phyloP scores from a whole-genome alignment of 2,329 filamentous ascomycete genomes.

The Pleoardoris graminearum region DNA sequence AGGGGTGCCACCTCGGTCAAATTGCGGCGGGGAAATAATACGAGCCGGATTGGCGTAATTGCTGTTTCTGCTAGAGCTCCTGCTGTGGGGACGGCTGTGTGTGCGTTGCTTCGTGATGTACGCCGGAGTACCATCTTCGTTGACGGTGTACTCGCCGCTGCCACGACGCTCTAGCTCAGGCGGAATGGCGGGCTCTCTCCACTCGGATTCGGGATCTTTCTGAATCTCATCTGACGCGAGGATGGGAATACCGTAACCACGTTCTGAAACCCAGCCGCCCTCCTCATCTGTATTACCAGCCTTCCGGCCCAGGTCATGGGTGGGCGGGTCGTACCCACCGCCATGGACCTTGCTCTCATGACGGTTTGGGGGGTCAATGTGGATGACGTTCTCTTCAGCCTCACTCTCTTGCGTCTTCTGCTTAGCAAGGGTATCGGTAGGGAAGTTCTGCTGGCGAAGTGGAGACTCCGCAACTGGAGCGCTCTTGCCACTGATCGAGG shows the following conservation, averaged over 20 bases:
- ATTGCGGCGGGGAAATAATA: constrained; percentile 43
- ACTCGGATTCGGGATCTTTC: constrained; percentile 70
- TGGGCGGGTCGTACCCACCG: constrained; percentile 57
- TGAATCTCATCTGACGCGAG: constrained; percentile 85
- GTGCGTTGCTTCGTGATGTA: constrained; percentile 58
- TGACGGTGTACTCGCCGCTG: constrained; percentile 56
- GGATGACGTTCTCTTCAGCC: constrained; percentile 67
- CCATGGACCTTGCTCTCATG: constrained; percentile 50
- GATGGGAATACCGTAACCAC: constrained; percentile 74
- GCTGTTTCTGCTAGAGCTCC: constrained; percentile 56
- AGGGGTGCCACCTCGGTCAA: constrained; percentile 64
- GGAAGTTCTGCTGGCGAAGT: constrained; percentile 55
- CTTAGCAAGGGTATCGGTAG: constrained; percentile 47
- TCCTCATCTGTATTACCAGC: constrained; percentile 51
- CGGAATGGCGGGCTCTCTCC: constrained; percentile 79
- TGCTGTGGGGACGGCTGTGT: constrained; percentile 57
- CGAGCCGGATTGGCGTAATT: constrained; percentile 58
- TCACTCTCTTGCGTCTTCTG: constrained; percentile 48
- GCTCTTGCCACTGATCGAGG: constrained; percentile 53
- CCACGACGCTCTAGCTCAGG: constrained; percentile 65
- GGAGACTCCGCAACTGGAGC: constrained; percentile 54
- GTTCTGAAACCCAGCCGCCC: constrained; percentile 60
- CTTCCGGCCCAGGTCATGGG: constrained; percentile 55
- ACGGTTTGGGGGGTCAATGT: constrained; percentile 70
- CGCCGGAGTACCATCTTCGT: constrained; percentile 40